Conservation (phyloP, 2,329 filamentous ascomycete genomes). For the Boeremia exigua region DNA sequence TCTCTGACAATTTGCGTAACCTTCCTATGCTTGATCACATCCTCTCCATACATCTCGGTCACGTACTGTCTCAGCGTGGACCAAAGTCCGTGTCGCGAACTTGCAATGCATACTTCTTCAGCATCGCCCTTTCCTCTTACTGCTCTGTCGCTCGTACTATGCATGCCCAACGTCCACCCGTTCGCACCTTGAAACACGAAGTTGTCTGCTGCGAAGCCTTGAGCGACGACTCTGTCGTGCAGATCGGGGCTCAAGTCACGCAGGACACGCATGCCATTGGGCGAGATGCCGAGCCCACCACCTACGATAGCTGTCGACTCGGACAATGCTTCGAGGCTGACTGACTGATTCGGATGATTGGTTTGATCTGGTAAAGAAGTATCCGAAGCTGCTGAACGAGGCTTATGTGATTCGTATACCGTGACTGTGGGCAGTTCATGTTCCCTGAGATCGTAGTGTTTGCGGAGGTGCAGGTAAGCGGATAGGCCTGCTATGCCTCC, state of each 20-base stretch:
- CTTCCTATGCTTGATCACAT: conserved; percentile 20
- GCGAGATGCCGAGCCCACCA: conserved; percentile 35
- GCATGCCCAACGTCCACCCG: conserved; percentile 25
- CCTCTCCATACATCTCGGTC: conserved; percentile 14
- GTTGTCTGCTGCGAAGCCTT: conserved; percentile 27
- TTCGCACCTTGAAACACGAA: conserved; percentile 30
- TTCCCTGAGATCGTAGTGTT: conserved; percentile 22
- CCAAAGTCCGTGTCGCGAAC: conserved; percentile 35
- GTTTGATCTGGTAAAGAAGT: too few relatives aligned
- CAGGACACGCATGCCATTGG: conserved; percentile 37
- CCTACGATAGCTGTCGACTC: conserved; percentile 6
- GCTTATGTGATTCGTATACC: not conserved
- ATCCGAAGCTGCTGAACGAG: not conserved
- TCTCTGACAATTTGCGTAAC: conserved; percentile 4
- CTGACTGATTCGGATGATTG: not conserved
- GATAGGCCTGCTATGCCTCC: conserved; percentile 22
- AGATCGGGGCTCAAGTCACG: conserved; percentile 24
- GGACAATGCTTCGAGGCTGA: conserved; percentile 1
- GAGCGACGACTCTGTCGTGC: conserved; percentile 23
- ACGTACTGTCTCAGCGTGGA: conserved; percentile 21
- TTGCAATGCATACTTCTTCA: conserved; percentile 25
- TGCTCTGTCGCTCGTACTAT: conserved; percentile 18
- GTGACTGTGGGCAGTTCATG: conserved; percentile 24
- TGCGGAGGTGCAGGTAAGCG: conserved; percentile 34
- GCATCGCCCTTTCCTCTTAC: conserved; percentile 6